These are phyloP conservation scores for Artemisia argyi DNA, from an alignment of 129 eudicot genomes.

Conservation along the genomic window DNA sequence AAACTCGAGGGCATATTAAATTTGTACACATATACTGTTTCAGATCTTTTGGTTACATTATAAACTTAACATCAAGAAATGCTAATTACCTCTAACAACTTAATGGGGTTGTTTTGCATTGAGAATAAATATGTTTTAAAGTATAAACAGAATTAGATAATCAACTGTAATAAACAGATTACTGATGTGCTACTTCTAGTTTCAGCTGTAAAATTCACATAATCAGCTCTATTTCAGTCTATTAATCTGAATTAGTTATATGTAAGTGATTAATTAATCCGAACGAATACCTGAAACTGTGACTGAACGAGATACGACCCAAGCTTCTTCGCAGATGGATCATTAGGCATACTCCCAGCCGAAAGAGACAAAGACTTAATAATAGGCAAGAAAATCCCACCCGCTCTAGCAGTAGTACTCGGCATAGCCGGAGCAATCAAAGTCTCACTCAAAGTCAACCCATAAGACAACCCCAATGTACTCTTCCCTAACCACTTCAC, in stretches of 20 bases:
- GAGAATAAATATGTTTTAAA: too few species aligned
- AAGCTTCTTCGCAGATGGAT: conserved; percentile 65
- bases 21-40: too few species aligned
- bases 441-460: conserved; percentile 84
- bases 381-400: conserved; percentile 90
- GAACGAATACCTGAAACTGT: conserved; percentile 67
- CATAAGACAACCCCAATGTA: conserved; percentile 87
- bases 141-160: too few species aligned
- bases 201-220: too few species aligned
- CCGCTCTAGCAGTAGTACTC: conserved; percentile 90
- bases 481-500: conserved; percentile 89
- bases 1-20: background rate
- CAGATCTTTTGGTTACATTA: too few species aligned
- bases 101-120: too few species aligned
- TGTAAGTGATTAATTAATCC: background rate
- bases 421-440: conserved; percentile 98
- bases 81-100: too few species aligned
- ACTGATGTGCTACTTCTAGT: too few species aligned
- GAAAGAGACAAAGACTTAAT: conserved; percentile 76
- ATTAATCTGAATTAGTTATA: background rate
- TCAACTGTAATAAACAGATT: too few species aligned
- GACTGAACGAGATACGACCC: conserved; percentile 80
- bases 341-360: conserved; percentile 75
- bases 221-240: too few species aligned
- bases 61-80: too few species aligned